These are phyloP conservation scores for Ettlia oleoabundans DNA, from an alignment of 139 green algal genomes.

Conservation along the genomic window DNA sequence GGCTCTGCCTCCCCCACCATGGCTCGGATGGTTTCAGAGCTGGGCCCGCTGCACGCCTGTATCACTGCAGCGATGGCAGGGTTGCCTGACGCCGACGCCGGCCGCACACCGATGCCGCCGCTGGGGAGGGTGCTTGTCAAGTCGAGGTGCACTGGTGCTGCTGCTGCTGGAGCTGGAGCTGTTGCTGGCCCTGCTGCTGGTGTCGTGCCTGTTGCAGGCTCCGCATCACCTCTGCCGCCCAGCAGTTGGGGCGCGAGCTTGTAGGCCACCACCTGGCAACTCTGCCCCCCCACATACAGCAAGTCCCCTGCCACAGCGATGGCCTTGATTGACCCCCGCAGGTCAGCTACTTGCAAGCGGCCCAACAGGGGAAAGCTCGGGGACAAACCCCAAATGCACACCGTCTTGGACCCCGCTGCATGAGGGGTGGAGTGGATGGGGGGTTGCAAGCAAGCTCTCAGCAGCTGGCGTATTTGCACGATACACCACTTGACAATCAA, in stretches of 20 bases:
- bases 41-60: slow-evolving; percentile 19
- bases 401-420: slow-evolving; percentile 67
- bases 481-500: too few species aligned
- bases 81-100: too few species aligned
- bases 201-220: background rate
- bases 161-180: too few species aligned
- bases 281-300: slow-evolving; percentile 63
- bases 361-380: slow-evolving; percentile 43
- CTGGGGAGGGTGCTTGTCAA: too few species aligned
- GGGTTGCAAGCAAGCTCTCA: too few species aligned
- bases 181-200: too few species aligned
- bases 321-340: slow-evolving; percentile 44
- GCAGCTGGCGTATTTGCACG: too few species aligned
- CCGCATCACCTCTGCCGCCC: background rate
- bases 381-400: slow-evolving; percentile 51
- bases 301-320: slow-evolving; percentile 28
- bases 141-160: too few species aligned
- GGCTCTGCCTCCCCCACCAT: slow-evolving; percentile 17
- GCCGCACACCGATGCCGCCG: too few species aligned
- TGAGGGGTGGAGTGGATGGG: too few species aligned
- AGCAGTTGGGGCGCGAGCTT: background rate
- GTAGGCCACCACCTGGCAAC: slow-evolving; percentile 18
- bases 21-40: slow-evolving; percentile 2
- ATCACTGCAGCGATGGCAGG: too few species aligned
- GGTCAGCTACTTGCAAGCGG: slow-evolving; percentile 37